These are phyloP conservation scores for Fomitopsis palustris DNA, from an alignment of 1,284 basidiomycete species.

Conservation along the genomic window DNA sequence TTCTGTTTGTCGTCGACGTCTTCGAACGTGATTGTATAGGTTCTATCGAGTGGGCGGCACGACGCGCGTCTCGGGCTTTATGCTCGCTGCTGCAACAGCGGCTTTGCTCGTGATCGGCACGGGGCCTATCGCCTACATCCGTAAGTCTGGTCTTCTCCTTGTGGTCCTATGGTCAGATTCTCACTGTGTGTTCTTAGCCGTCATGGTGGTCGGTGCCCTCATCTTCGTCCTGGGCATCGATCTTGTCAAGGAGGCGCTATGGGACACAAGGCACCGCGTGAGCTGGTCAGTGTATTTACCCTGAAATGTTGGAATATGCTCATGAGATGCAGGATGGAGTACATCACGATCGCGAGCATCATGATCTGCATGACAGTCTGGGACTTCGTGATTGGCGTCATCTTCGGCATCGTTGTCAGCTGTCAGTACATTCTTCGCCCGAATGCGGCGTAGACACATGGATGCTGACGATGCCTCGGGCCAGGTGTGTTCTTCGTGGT, in stretches of 20 bases:
- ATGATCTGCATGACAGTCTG: slow-evolving; percentile 91
- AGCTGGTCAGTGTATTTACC: slow-evolving; percentile 62
- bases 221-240: slow-evolving; percentile 97
- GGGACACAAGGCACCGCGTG: slow-evolving; percentile 92
- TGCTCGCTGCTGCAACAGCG: slow-evolving; percentile 79
- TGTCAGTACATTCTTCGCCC: slow-evolving; percentile 47
- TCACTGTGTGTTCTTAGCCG: slow-evolving; percentile 45
- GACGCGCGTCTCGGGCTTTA: slow-evolving; percentile 79
- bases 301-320: too few species aligned
- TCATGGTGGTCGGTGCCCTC: slow-evolving; percentile 87
- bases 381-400: slow-evolving; percentile 93
- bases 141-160: slow-evolving; percentile 47
- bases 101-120: slow-evolving; percentile 82
- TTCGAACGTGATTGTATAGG: slow-evolving; percentile 31
- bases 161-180: not conserved
- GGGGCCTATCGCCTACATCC: slow-evolving; percentile 83
- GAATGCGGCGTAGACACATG: too few species aligned
- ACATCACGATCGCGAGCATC: slow-evolving; percentile 76
- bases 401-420: slow-evolving; percentile 90
- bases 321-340: slow-evolving; percentile 52
- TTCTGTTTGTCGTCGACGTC: too few species aligned
- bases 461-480: not conserved
- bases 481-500: slow-evolving; percentile 93
- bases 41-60: slow-evolving; percentile 95
- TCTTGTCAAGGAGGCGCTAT: slow-evolving; percentile 91